Conservation (phyloP, 495 filamentous ascomycete species). For the Hyaloscypha hepaticicola region DNA sequence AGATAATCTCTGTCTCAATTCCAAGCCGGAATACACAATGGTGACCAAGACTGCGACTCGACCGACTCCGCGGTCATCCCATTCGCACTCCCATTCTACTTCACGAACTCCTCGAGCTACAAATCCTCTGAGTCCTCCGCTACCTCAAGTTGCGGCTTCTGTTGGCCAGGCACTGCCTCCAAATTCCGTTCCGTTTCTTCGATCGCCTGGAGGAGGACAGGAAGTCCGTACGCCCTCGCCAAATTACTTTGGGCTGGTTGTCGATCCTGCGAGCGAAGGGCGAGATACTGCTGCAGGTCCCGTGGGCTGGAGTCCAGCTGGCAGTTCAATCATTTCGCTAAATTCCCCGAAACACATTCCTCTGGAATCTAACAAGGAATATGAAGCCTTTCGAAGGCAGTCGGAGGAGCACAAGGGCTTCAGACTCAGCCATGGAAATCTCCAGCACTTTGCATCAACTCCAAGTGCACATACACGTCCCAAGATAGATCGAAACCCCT, state of each 20-base stretch:
- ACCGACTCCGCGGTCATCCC: constrained; percentile 36
- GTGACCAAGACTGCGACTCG: constrained; percentile 43
- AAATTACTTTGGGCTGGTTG: constrained; percentile 77
- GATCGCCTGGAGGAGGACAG: constrained; percentile 42
- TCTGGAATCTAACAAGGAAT: constrained; percentile 71
- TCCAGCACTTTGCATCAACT: constrained; percentile 42
- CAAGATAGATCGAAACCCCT: constrained; percentile 17
- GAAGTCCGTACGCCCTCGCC: constrained; percentile 58
- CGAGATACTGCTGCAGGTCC: constrained; percentile 58
- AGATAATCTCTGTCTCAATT: background rate
- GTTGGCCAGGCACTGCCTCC: constrained; percentile 29
- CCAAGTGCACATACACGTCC: constrained; percentile 20
- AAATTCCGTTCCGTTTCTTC: constrained; percentile 36
- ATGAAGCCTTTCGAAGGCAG: constrained; percentile 71
- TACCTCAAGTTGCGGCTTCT: constrained; percentile 27
- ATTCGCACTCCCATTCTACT: constrained; percentile 39
- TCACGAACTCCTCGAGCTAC: constrained; percentile 40
- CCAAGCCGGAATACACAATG: constrained; percentile 14
- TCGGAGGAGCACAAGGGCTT: constrained; percentile 61
- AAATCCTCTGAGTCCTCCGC: constrained; percentile 43
- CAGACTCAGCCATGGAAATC: constrained; percentile 45
- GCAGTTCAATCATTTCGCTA: constrained; percentile 66
- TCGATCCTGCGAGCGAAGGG: constrained; percentile 60
- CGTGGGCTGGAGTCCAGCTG: constrained; percentile 70
- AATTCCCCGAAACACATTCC: constrained; percentile 67